Percentiles rank a stretch among this genome's conserved stretches.
These are phyloP conservation scores for Colletotrichum sp. DNA, from an alignment of 2,329 filamentous ascomycete genomes.

Conservation along the genomic window DNA sequence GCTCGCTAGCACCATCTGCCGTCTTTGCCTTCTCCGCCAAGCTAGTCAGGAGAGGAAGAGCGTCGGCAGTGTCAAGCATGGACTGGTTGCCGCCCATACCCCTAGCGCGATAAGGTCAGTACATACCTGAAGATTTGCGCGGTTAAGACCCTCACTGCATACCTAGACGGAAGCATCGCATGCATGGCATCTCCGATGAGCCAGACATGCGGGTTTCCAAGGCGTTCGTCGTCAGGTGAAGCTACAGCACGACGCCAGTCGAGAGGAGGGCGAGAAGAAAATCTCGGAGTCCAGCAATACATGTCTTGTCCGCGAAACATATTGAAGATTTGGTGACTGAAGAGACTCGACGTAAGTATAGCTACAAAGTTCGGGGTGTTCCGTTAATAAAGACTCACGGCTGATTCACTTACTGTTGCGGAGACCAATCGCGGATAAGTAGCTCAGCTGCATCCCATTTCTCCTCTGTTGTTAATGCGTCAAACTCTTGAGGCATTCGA, in stretches of 20 bases:
- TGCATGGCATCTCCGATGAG: neutral
- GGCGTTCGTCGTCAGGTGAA: neutral
- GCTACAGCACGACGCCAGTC: neutral
- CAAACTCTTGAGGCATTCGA: neutral
- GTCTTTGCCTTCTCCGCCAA: neutral
- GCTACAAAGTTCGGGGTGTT: neutral
- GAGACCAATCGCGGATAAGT: neutral
- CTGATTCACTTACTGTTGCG: neutral
- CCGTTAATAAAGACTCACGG: rapidly evolving
- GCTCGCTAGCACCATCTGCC: rapidly evolving
- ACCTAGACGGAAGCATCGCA: neutral
- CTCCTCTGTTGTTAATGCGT: neutral
- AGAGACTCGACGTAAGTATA: neutral
- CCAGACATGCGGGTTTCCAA: neutral
- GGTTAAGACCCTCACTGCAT: rapidly evolving
- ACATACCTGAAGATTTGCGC: rapidly evolving
- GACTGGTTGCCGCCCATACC: neutral
- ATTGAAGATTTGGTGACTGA: neutral
- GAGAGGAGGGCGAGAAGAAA: neutral
- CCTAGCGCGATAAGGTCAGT: neutral
- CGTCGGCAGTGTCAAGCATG: neutral
- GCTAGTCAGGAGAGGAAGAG: neutral
- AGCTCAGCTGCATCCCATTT: neutral
- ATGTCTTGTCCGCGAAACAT: neutral
- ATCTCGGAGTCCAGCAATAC: neutral